Percentiles rank a stretch among this genome's conserved stretches.
These are phyloP conservation scores for Curvularia sp. DNA, from an alignment of 2,329 filamentous ascomycete species.

Conservation along the genomic window DNA sequence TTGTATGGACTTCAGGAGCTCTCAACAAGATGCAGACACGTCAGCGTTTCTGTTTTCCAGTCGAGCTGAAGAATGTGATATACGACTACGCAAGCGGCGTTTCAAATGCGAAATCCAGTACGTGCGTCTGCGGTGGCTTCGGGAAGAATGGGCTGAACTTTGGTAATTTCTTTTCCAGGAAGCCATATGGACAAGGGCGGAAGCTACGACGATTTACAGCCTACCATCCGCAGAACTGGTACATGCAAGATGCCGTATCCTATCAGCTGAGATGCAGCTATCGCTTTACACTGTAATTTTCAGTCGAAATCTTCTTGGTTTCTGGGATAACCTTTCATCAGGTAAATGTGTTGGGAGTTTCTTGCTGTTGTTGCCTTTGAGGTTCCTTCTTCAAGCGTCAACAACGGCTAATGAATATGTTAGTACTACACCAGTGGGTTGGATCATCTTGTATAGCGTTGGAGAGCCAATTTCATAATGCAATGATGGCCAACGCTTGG, in stretches of 20 bases:
- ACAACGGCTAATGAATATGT: not conserved
- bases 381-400: not conserved
- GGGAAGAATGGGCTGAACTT: not conserved
- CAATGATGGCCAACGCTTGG: not conserved
- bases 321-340: not conserved
- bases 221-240: not conserved
- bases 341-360: not conserved
- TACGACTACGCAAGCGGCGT: not conserved
- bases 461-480: not conserved
- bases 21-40: not conserved
- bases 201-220: not conserved
- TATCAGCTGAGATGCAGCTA: no score
- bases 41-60: not conserved
- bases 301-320: not conserved
- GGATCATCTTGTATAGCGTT: not conserved
- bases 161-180: not conserved
- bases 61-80: not conserved
- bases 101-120: not conserved
- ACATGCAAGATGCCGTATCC: not conserved
- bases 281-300: not conserved
- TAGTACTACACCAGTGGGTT: not conserved
- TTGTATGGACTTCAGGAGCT: not conserved
- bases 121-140: not conserved
- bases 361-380: not conserved
- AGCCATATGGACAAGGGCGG: not conserved